Conservation (phyloP, 805 yeast genomes). For the Candida ponderosae region DNA sequence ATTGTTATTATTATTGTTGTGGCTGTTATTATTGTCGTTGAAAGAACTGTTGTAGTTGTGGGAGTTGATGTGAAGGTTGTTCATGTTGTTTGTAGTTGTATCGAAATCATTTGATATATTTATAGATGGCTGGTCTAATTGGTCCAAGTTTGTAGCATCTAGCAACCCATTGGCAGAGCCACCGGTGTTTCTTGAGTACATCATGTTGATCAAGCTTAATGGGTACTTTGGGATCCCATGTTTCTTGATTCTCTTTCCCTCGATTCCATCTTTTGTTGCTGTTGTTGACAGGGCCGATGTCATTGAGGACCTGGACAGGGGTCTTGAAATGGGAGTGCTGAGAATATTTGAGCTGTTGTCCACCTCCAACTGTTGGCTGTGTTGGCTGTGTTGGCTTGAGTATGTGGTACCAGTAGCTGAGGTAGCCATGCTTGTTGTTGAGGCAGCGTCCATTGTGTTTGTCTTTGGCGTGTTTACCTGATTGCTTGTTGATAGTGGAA, state of each 20-base stretch:
- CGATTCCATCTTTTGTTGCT: constrained; percentile 69
- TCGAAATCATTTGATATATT: neutral
- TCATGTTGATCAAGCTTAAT: constrained; percentile 26
- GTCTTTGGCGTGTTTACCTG: neutral
- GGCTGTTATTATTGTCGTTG: no score
- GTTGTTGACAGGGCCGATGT: constrained; percentile 66
- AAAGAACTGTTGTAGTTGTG: no score
- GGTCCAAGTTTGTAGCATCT: neutral
- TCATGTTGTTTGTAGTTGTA: neutral
- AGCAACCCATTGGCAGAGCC: neutral
- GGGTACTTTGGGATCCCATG: constrained; percentile 32
- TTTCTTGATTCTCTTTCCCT: constrained; percentile 50
- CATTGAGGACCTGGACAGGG: constrained; percentile 51
- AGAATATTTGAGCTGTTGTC: neutral
- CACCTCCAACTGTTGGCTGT: neutral
- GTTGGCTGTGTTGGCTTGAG: neutral
- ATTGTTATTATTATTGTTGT: no score
- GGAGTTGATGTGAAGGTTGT: no score
- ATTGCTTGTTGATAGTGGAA: no score
- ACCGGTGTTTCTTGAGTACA: constrained; percentile 17
- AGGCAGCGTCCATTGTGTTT: neutral
- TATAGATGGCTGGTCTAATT: neutral
- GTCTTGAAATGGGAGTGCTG: constrained; percentile 36
- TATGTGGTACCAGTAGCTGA: neutral
- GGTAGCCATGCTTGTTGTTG: neutral